Percentiles rank a stretch among this genome's conserved stretches.
Conservation (phyloP, 192 early-diverging fungal genomes). For the Entomortierella lignicola region DNA sequence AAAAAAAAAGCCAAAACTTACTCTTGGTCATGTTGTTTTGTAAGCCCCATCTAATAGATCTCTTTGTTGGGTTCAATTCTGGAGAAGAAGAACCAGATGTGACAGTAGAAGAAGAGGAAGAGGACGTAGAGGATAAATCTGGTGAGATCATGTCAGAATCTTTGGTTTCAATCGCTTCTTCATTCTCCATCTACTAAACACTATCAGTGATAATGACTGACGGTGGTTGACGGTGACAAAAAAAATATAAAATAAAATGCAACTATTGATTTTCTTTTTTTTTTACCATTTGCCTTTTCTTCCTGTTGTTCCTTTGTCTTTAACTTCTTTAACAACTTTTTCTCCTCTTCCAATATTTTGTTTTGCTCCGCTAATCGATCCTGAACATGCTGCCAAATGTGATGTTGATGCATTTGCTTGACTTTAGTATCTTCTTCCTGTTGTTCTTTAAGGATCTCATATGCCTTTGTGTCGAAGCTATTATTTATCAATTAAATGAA, state of each 20-base stretch:
- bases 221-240: no score
- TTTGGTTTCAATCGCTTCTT: background rate
- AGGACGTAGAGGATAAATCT: background rate
- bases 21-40: conserved; percentile 47
- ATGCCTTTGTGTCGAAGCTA: conserved; percentile 41
- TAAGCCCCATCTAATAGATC: conserved; percentile 40
- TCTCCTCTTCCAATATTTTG: conserved; percentile 28
- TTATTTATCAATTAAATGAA: background rate
- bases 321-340: conserved; percentile 19
- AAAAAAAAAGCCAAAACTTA: conserved; percentile 14
- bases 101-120: conserved; percentile 25
- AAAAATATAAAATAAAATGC: no score
- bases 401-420: conserved; percentile 37
- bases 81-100: conserved; percentile 27
- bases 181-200: background rate
- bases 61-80: conserved; percentile 21
- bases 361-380: conserved; percentile 44
- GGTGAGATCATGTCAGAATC: background rate
- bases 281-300: background rate
- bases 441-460: conserved; percentile 28
- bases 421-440: conserved; percentile 27
- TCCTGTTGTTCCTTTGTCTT: conserved; percentile 4
- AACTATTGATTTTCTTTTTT: background rate
- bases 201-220: background rate
- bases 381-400: conserved; percentile 53